Conservation (phyloP, 495 filamentous ascomycete genomes). For the Entonaema liquescens region DNA sequence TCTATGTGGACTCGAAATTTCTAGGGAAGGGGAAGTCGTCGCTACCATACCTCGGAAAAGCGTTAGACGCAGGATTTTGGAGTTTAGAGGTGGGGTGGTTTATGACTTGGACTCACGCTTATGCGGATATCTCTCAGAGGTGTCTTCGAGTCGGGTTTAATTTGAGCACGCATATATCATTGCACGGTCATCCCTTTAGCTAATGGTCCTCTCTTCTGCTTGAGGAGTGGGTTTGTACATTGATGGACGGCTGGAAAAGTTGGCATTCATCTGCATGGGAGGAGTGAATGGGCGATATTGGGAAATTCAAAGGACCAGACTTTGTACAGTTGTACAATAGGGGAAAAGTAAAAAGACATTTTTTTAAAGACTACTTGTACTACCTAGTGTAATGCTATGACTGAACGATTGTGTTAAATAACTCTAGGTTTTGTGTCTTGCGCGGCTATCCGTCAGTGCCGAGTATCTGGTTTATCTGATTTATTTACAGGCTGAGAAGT, state of each 20-base stretch:
- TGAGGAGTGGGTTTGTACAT: conserved; percentile 43
- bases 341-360: conserved; percentile 25
- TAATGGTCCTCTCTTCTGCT: conserved; percentile 32
- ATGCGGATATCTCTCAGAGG: conserved; percentile 11
- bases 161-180: conserved; percentile 38
- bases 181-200: conserved; percentile 36
- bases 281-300: conserved; percentile 45
- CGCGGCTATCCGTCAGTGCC: too few relatives aligned
- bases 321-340: conserved; percentile 48
- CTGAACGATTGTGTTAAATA: conserved; percentile 1
- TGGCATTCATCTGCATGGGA: conserved; percentile 46
- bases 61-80: conserved; percentile 22
- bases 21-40: not conserved
- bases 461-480: not conserved
- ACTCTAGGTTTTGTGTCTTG: not conserved
- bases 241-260: conserved; percentile 47
- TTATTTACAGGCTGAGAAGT: not conserved
- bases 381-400: conserved; percentile 40
- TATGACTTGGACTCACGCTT: conserved; percentile 23
- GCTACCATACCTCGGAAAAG: conserved; percentile 5
- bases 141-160: conserved; percentile 30
- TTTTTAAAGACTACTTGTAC: conserved; percentile 30
- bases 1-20: conserved; percentile 12
- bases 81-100: conserved; percentile 31
- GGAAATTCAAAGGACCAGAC: conserved; percentile 37